Base-by-base conservation (phyloP, 169 alveolate genomes). In the Plasmodium coatneyi region DNA sequence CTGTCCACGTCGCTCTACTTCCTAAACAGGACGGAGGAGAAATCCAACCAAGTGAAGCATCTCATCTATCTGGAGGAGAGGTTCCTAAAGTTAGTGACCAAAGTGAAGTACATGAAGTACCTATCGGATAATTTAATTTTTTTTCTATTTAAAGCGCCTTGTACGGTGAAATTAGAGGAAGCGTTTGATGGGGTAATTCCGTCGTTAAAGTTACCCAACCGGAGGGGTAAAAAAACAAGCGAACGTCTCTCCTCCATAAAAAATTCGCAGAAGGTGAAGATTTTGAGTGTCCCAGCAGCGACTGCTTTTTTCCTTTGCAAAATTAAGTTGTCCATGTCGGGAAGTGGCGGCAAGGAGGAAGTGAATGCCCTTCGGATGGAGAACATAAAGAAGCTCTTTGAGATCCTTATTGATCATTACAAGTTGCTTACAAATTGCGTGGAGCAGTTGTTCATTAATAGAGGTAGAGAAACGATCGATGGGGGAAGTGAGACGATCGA, bases 261-360 rank as follows among this genome's bases (percentile, higher is more conserved):
- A 1, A 43, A 72, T 72, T 74, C 84, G 1, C 74, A 52, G 28
- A 74, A 54, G 79, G 43, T 34, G 46, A 76, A 70, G 25, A 22
- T 86, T 52, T 43, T 86, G 25, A 86, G 93, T 54, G 56, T 86
- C 34, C 93, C 93, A 14, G 86, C 87, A n/a, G 78, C 86, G 25
- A 86, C 93, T 19, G 93, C 93, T 28, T 76, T 76, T 74, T 86
- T 86, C 16, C 39, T 86, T 66, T 86, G 87, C 82, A 86, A 86
- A 86, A 76, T 76, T n/a, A 86, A 86, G 80, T 43, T 86, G 25
- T 52, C 93, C 43, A 86, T 86, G 86, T 32, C 49, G 25, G 72
- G 78, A 1, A 54, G 70, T 39, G 70, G 80, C 16, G 70, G 60
- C 30, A 86, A 76, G 22, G 81, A 34, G 30, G 81, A 52, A 22